phyloP scores from a whole-genome alignment of 176 grass and related monocot species.

The Oryza officinalis region DNA sequence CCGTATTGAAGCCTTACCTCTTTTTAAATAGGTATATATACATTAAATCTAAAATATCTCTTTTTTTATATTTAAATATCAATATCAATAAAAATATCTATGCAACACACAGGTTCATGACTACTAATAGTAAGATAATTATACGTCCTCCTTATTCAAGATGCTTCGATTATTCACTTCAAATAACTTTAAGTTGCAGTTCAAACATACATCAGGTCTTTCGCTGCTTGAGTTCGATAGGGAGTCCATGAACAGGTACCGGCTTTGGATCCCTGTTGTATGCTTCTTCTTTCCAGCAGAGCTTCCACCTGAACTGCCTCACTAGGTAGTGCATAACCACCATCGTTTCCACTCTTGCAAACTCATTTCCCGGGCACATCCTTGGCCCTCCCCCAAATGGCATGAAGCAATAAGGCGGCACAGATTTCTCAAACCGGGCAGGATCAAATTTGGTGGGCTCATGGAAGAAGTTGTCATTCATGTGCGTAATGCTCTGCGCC shows the following conservation, averaged over 20 bases:
- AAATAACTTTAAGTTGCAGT: background rate
- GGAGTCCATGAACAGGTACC: slow-evolving; percentile 28
- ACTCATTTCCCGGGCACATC: slow-evolving; percentile 44
- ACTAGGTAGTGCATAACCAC: slow-evolving; percentile 47
- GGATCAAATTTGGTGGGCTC: slow-evolving; percentile 45
- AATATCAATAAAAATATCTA: too few species aligned
- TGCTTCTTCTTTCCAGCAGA: slow-evolving; percentile 27
- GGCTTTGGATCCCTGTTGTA: slow-evolving; percentile 46
- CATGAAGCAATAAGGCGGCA: slow-evolving; percentile 41
- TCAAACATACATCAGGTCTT: background rate
- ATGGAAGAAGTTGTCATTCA: slow-evolving; percentile 41
- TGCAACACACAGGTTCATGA: too few species aligned
- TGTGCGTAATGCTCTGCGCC: slow-evolving; percentile 46
- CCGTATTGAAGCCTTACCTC: too few species aligned
- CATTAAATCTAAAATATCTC: too few species aligned
- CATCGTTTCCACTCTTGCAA: slow-evolving; percentile 44
- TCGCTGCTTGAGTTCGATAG: slow-evolving; percentile 26
- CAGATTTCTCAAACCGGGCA: slow-evolving; percentile 32
- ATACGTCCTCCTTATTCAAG: too few species aligned
- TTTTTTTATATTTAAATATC: too few species aligned
- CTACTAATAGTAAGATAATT: too few species aligned
- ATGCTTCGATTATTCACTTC: too few species aligned
- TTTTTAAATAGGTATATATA: too few species aligned
- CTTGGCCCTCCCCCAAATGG: background rate
- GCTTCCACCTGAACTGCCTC: slow-evolving; percentile 39